A percentile compares a stretch with the other conserved stretches of the same genome.
These are phyloP conservation scores for Coemansia pectinata DNA, from an alignment of 192 early-diverging fungal genomes.

Conservation along the genomic window DNA sequence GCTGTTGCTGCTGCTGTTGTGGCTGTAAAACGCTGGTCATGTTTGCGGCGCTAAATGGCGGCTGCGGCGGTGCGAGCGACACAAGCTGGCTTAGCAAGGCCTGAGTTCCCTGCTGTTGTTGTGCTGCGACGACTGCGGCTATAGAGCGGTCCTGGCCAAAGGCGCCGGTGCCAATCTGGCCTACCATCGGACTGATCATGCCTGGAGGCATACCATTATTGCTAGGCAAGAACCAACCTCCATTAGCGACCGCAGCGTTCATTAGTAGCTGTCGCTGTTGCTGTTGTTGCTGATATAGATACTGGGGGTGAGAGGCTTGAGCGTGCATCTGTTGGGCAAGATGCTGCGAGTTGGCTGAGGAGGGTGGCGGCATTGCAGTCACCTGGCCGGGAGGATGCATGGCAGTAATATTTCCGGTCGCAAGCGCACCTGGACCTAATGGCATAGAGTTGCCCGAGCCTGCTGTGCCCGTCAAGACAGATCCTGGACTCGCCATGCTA, in stretches of 20 bases:
- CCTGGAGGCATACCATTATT: background rate
- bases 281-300: conserved; percentile 27
- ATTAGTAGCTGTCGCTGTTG: background rate
- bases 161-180: background rate
- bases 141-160: conserved; percentile 6
- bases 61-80: conserved; percentile 5
- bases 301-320: conserved; percentile 2
- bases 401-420: conserved; percentile 12
- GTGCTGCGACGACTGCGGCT: background rate
- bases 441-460: background rate
- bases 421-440: background rate
- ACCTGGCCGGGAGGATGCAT: conserved; percentile 11
- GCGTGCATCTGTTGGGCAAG: conserved; percentile 6
- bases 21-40: background rate
- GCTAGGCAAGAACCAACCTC: background rate
- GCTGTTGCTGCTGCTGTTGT: background rate
- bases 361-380: conserved; percentile 4
- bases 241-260: background rate
- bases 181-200: background rate
- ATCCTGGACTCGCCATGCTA: background rate
- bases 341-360: background rate
- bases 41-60: background rate
- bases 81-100: background rate
- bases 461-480: background rate
- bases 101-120: background rate